Conservation (phyloP, 2,329 filamentous ascomycete genomes). For the Fusarium piperis region DNA sequence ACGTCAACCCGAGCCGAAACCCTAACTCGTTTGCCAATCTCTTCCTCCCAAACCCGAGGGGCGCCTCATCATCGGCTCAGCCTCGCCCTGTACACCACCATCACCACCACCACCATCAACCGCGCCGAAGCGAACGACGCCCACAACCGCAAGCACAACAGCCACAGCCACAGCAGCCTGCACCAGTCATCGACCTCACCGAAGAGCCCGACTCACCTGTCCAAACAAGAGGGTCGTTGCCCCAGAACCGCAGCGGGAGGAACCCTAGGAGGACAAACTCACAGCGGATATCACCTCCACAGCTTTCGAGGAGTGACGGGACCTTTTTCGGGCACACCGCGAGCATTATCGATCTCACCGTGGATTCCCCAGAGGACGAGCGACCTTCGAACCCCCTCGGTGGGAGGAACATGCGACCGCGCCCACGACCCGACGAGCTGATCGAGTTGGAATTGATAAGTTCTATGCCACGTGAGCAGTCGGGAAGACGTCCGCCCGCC, state of each 20-base stretch:
- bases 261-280: constrained; percentile 56
- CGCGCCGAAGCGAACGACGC: constrained; percentile 14
- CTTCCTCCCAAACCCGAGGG: constrained; percentile 31
- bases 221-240: constrained; percentile 47
- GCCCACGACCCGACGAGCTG: constrained; percentile 38
- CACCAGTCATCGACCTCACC: constrained; percentile 60
- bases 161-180: constrained; percentile 25
- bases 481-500: constrained; percentile 27
- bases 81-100: background rate
- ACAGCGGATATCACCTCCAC: constrained; percentile 53
- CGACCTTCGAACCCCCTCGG: constrained; percentile 31
- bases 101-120: background rate
- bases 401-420: constrained; percentile 13
- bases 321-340: constrained; percentile 49
- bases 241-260: constrained; percentile 28
- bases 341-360: constrained; percentile 63
- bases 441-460: constrained; percentile 41
- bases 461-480: constrained; percentile 35
- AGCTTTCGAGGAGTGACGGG: constrained; percentile 56
- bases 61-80: constrained; percentile 9
- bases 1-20: background rate
- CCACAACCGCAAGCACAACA: constrained; percentile 1
- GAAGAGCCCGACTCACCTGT: constrained; percentile 60
- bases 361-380: constrained; percentile 54
- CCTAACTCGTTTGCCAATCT: constrained; percentile 8